These are phyloP conservation scores for Pisolithus albus DNA, from an alignment of 768 basidiomycete species.

Conservation along the genomic window DNA sequence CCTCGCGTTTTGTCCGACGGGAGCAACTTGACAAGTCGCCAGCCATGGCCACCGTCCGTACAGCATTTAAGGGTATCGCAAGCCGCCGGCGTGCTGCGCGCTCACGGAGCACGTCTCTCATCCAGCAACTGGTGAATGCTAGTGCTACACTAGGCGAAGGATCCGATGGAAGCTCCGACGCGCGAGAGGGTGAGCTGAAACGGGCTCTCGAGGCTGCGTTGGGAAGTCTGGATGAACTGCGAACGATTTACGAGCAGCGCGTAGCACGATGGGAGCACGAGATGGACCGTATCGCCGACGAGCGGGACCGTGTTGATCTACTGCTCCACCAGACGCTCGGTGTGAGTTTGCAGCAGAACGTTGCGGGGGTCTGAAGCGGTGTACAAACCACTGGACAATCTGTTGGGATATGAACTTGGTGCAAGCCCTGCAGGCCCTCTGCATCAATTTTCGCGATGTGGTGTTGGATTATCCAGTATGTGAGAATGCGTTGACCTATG, in stretches of 20 bases:
- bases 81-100: conserved; percentile 43
- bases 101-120: conserved; percentile 40
- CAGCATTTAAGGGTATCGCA: conserved; percentile 55
- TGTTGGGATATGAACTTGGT: too few relatives aligned
- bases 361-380: background rate
- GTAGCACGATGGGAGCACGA: conserved; percentile 68
- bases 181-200: conserved; percentile 58
- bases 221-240: conserved; percentile 56
- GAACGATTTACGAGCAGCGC: conserved; percentile 59
- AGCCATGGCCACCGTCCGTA: conserved; percentile 46
- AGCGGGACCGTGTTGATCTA: conserved; percentile 60
- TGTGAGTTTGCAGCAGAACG: conserved; percentile 29
- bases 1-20: conserved; percentile 64
- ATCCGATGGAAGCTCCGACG: conserved; percentile 46
- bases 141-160: conserved; percentile 42
- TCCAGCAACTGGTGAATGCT: conserved; percentile 35
- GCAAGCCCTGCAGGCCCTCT: too few relatives aligned
- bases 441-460: too few relatives aligned
- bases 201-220: conserved; percentile 63
- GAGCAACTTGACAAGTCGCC: conserved; percentile 42
- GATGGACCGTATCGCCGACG: conserved; percentile 56
- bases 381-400: background rate
- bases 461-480: too few relatives aligned
- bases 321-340: conserved; percentile 59
- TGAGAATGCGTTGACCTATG: too few relatives aligned